Evolutionary conservation across 495 filamentous ascomycete genomes (phyloP), one percentile per base, ranked within the genome.

Genomic region (Elasticomyces elasticus): DNA sequence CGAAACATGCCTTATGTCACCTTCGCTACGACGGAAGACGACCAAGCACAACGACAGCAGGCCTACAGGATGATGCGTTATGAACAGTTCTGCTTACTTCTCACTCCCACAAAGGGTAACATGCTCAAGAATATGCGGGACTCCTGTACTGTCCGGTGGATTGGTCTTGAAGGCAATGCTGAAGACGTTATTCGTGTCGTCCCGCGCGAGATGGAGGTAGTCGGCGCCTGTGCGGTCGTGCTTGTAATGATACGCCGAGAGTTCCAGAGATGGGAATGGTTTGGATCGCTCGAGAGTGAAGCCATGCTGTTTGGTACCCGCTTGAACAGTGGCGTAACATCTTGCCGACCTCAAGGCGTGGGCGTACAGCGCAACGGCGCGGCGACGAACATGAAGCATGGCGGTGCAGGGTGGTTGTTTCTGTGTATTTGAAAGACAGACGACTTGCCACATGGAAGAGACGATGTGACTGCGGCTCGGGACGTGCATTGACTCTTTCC

Each of bases 101-200:
- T 96, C 79, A 59, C 89, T 95, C n/a, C 92, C 92, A 65, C 92
- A 98, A 31, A 98, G 73, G 2, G 92, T 96, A 2, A 89, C 95
- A 71, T 98, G 92, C 69, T 98, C 92, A 57, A 98, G 75, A 61
- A 98, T 97, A 72, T 98, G 92, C 9, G 92, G 94, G 35, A 97
- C 85, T 40, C 92, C 92, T 0, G 92, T 97, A 55, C 89, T 87
- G 70, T 98, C 89, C 17, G 91, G 87, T 12, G 92, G 92, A 64
- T 97, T 98, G 2, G 92, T 98, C 78, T 95, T 95, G 79, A 97
- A 98, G 5, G 89, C 91, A 61, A 96, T 89, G 7, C 89, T 94
- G 74, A 98, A 98, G 56, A 96, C 94, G 86, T 97, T 98, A 70
- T 98, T 98, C 73, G 84, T 84, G 66, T 98, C 92, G 42, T 97